Percentiles rank a stretch among this genome's conserved stretches.
phyloP scores from a whole-genome alignment of 2,329 filamentous ascomycete genomes.

The Pseudopyricularia javanii region DNA sequence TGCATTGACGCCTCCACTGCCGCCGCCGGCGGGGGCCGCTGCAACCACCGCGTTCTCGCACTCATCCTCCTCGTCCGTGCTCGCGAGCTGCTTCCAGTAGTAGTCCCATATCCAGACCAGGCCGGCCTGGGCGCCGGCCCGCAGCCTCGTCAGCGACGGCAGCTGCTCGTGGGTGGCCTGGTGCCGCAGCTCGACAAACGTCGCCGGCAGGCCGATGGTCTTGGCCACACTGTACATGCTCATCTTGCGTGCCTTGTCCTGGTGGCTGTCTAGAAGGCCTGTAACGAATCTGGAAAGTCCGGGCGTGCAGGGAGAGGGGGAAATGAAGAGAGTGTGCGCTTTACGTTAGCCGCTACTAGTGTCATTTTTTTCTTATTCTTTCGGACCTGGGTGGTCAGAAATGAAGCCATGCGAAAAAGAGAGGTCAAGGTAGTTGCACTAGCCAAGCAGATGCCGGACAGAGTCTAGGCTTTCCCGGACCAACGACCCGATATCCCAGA shows the following conservation, averaged over 20 bases:
- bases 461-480: too few relatives aligned
- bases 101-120: conserved; percentile 80
- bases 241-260: conserved; percentile 53
- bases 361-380: too few relatives aligned
- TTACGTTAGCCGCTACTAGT: neutral
- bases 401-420: too few relatives aligned
- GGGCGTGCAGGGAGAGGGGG: neutral
- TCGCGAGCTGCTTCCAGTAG: conserved; percentile 56
- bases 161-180: conserved; percentile 84
- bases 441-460: too few relatives aligned
- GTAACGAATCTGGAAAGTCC: conserved; percentile 54
- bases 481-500: too few relatives aligned
- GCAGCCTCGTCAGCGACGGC: conserved; percentile 61
- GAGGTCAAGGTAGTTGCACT: too few relatives aligned
- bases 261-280: conserved; percentile 63
- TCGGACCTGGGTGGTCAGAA: too few relatives aligned
- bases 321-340: neutral
- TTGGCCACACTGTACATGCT: conserved; percentile 64
- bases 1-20: neutral
- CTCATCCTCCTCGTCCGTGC: neutral
- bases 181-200: conserved; percentile 81
- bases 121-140: conserved; percentile 55
- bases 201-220: conserved; percentile 56
- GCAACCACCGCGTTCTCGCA: conserved; percentile 2
- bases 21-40: neutral